phyloP scores from a whole-genome alignment of 495 filamentous ascomycete species.

The Glarea lozoyensis region DNA sequence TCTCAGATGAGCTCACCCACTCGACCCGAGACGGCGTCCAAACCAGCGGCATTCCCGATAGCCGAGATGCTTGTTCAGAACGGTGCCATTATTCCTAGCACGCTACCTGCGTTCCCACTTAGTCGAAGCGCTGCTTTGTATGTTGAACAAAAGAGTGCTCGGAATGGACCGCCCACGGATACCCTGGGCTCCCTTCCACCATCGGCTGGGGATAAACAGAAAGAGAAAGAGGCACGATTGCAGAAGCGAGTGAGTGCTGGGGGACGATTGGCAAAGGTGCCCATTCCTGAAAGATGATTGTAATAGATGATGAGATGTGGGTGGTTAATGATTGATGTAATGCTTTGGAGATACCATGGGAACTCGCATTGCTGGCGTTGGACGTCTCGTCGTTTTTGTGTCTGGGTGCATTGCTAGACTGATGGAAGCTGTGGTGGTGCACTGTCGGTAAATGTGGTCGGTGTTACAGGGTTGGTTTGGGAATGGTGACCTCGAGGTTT shows the following conservation, averaged over 20 bases:
- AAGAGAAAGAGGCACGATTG: conserved; percentile 41
- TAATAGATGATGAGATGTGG: conserved; percentile 20
- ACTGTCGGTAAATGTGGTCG: neutral
- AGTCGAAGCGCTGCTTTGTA: conserved; percentile 71
- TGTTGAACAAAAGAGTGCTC: conserved; percentile 68
- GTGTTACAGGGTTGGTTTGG: no score
- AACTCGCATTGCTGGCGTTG: conserved; percentile 20
- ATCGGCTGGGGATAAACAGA: conserved; percentile 10
- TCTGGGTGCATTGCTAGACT: conserved; percentile 10
- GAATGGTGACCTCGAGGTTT: neutral
- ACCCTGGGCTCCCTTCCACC: conserved; percentile 12
- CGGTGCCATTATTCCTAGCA: conserved; percentile 74
- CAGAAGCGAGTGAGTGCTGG: conserved; percentile 58
- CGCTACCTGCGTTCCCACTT: conserved; percentile 67
- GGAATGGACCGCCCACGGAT: conserved; percentile 6
- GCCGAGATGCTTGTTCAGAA: conserved; percentile 93
- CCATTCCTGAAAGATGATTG: conserved; percentile 47
- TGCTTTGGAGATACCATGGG: conserved; percentile 20
- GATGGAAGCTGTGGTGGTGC: conserved; percentile 1
- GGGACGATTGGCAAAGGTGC: conserved; percentile 46
- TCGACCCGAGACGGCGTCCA: conserved; percentile 24
- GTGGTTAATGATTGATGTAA: conserved; percentile 12
- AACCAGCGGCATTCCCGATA: conserved; percentile 58
- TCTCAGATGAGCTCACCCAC: conserved; percentile 28
- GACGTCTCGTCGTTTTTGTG: conserved; percentile 3